These are phyloP conservation scores for Plasmodium cynomolgi DNA, from an alignment of 169 alveolate genomes.

Conservation along the genomic window DNA sequence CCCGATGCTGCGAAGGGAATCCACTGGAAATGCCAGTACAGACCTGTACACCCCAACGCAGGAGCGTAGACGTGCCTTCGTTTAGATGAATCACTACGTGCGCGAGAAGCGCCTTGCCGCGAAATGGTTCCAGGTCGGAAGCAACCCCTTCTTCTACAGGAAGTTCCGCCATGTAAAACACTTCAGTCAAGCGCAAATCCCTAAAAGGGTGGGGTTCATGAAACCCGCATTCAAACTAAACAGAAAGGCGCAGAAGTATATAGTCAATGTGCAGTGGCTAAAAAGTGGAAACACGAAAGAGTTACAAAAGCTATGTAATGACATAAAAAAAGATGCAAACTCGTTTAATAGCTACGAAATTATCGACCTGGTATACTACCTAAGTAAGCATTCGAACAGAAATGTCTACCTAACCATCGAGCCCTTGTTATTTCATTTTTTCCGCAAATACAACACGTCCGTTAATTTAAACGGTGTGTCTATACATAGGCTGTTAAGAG, in stretches of 20 bases:
- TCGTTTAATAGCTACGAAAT: constrained; percentile 64
- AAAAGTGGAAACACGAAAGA: constrained; percentile 50
- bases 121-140: neutral
- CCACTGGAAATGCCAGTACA: neutral
- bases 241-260: constrained; percentile 71
- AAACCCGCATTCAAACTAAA: constrained; percentile 67
- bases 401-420: constrained; percentile 66
- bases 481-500: constrained; percentile 80
- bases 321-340: constrained; percentile 63
- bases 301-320: constrained; percentile 62
- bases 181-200: constrained; percentile 35
- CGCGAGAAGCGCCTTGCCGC: constrained; percentile 14
- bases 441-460: constrained; percentile 53
- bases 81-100: constrained; percentile 15
- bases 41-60: neutral
- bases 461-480: constrained; percentile 64
- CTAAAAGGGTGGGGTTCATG: constrained; percentile 72
- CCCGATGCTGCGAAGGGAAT: neutral
- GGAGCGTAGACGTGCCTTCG: neutral
- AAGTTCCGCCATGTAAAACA: constrained; percentile 25
- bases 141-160: neutral
- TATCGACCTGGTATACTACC: constrained; percentile 52
- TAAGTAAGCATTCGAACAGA: constrained; percentile 47
- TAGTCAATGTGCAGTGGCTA: constrained; percentile 71
- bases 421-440: constrained; percentile 72